Conservation (phyloP, 1,284 basidiomycete species). For the Ustilago nuda region DNA sequence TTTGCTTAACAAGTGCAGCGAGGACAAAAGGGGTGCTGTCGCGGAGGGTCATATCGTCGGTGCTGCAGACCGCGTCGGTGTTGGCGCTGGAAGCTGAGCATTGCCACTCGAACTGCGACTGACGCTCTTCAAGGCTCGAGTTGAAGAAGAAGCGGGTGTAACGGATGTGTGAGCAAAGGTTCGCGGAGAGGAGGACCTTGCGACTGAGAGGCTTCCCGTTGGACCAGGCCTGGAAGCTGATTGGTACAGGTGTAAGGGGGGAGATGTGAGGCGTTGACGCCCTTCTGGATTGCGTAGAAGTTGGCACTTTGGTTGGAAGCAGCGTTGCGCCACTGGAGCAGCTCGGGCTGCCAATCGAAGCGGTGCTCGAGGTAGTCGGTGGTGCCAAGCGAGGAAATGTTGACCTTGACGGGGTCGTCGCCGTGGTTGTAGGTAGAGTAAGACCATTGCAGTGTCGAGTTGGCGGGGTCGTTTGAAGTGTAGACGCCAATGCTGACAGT, state of each 20-base stretch:
- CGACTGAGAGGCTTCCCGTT: conserved; percentile 55
- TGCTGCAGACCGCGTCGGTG: conserved; percentile 51
- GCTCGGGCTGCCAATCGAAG: conserved; percentile 58
- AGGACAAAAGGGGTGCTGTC: conserved; percentile 52
- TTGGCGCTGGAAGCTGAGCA: conserved; percentile 40
- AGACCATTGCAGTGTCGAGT: conserved; percentile 54
- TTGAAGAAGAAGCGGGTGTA: conserved; percentile 66
- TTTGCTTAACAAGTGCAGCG: conserved; percentile 31
- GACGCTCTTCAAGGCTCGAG: conserved; percentile 54
- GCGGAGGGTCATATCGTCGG: conserved; percentile 57
- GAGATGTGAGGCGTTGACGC: conserved; percentile 44
- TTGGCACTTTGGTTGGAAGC: conserved; percentile 44
- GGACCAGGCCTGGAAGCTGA: conserved; percentile 57
- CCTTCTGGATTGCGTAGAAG: conserved; percentile 39
- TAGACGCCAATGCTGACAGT: conserved; percentile 48
- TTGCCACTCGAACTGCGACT: conserved; percentile 45
- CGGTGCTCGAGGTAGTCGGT: conserved; percentile 54
- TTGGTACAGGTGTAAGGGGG: conserved; percentile 49
- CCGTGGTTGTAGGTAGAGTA: conserved; percentile 49
- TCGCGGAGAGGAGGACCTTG: conserved; percentile 51
- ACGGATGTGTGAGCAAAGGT: conserved; percentile 50
- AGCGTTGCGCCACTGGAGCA: conserved; percentile 53
- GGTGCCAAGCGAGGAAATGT: conserved; percentile 48
- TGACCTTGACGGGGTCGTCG: conserved; percentile 42
- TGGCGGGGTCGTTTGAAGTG: conserved; percentile 40